These are phyloP conservation scores for Torulaspora microellipsoides DNA, from an alignment of 805 yeast genomes.

Conservation along the genomic window DNA sequence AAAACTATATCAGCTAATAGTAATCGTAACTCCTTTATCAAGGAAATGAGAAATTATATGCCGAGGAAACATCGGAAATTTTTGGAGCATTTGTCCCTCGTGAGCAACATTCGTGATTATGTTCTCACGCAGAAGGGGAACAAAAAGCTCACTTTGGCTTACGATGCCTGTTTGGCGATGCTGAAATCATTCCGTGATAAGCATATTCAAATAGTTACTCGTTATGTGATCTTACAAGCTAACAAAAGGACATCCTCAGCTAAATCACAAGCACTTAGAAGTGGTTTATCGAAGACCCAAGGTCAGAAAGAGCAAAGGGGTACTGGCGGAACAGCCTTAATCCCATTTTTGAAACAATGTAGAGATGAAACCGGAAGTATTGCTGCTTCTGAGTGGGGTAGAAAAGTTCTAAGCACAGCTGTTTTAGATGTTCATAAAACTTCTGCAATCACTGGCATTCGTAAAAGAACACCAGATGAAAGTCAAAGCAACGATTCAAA, in stretches of 20 bases:
- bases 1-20: conserved; percentile 27
- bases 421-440: conserved; percentile 29
- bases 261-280: conserved; percentile 53
- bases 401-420: conserved; percentile 58
- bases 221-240: conserved; percentile 81
- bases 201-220: conserved; percentile 87
- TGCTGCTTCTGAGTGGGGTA: conserved; percentile 93
- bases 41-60: conserved; percentile 86
- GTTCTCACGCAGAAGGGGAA: conserved; percentile 44
- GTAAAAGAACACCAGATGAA: conserved; percentile 11
- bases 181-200: conserved; percentile 83
- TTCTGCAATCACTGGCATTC: conserved; percentile 14
- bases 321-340: conserved; percentile 89
- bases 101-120: conserved; percentile 58
- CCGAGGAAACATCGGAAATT: conserved; percentile 82
- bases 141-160: conserved; percentile 62
- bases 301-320: conserved; percentile 62
- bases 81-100: conserved; percentile 52
- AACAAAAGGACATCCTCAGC: conserved; percentile 50
- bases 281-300: conserved; percentile 52
- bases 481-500: conserved; percentile 13
- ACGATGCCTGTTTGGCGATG: conserved; percentile 88
- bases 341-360: conserved; percentile 91
- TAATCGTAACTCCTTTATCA: conserved; percentile 52
- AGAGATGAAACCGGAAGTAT: conserved; percentile 93